A percentile compares a stretch with the other conserved stretches of the same genome.
Conservation (phyloP, 208 protist genomes). For the Lotmaria passim region DNA sequence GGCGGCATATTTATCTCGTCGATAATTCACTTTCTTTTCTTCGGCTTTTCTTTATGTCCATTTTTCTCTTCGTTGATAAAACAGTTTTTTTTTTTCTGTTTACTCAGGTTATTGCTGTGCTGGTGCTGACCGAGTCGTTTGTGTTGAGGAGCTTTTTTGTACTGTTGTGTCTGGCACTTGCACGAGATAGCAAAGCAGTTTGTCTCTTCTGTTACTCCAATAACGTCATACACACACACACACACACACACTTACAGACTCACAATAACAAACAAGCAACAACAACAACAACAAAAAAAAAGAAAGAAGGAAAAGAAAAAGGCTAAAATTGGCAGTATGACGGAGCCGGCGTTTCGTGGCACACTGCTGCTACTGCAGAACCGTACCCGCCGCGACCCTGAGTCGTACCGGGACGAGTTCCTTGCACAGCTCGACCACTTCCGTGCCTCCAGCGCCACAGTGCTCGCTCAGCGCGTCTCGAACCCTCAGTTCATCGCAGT, state of each 20-base stretch:
- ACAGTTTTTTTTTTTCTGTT: background rate
- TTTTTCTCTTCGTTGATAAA: background rate
- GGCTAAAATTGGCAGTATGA: no score
- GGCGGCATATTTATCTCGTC: no score
- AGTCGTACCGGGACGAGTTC: conserved; percentile 97
- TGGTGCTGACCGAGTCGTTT: no score
- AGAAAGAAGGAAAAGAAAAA: no score
- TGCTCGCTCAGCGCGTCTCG: conserved; percentile 79
- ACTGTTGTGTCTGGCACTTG: background rate
- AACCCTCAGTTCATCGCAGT: conserved; percentile 91
- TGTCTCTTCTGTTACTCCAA: no score
- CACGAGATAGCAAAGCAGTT: no score
- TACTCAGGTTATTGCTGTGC: background rate
- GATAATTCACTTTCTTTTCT: no score
- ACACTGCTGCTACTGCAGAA: conserved; percentile 96
- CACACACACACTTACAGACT: background rate
- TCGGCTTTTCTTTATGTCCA: background rate
- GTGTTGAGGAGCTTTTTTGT: no score
- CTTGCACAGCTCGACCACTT: conserved; percentile 95
- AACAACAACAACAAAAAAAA: background rate
- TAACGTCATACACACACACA: no score
- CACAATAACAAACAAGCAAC: background rate
- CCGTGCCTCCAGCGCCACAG: conserved; percentile 87
- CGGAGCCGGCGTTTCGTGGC: conserved; percentile 83
- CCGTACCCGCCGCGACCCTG: conserved; percentile 93